Conservation (phyloP, 2,329 filamentous ascomycete species). For the Aureobasidium sp. region DNA sequence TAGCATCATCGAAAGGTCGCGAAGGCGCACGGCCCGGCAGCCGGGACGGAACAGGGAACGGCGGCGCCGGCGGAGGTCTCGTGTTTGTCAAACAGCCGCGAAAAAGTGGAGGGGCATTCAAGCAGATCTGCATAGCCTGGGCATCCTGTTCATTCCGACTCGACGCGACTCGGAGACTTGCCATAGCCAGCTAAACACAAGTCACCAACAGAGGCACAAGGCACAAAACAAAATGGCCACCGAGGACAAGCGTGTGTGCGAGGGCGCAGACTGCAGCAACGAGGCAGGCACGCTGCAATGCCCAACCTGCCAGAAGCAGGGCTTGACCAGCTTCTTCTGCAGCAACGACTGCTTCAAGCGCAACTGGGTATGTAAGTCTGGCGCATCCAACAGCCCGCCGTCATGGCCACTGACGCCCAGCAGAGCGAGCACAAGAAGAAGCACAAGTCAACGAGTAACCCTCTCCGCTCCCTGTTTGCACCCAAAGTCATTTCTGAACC, state of each 20-base stretch:
- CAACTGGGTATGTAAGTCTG: conserved; percentile 68
- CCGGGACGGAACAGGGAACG: not conserved
- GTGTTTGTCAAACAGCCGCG: not conserved
- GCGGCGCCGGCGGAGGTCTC: not conserved
- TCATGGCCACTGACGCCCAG: conserved; percentile 17
- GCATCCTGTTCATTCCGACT: not conserved
- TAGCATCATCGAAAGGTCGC: not conserved
- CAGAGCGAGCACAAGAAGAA: conserved; percentile 74
- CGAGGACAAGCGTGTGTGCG: conserved; percentile 58
- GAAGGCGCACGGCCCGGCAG: not conserved
- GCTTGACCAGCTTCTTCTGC: conserved; percentile 91
- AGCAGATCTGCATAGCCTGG: not conserved
- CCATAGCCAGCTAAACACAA: no score
- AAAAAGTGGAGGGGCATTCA: conserved; percentile 1
- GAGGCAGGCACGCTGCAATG: conserved; percentile 82
- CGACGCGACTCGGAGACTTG: not conserved
- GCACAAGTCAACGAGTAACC: conserved; percentile 73
- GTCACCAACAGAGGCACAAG: not conserved
- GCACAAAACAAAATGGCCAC: not conserved
- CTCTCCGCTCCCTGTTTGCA: conserved; percentile 63
- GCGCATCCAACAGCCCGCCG: conserved; percentile 14
- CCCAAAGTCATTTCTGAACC: conserved; percentile 84
- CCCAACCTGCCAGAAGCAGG: conserved; percentile 86
- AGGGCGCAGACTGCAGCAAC: conserved; percentile 76
- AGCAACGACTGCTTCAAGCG: conserved; percentile 98